phyloP scores from a whole-genome alignment of 2,329 filamentous ascomycete genomes.

The Didymella pomorum region DNA sequence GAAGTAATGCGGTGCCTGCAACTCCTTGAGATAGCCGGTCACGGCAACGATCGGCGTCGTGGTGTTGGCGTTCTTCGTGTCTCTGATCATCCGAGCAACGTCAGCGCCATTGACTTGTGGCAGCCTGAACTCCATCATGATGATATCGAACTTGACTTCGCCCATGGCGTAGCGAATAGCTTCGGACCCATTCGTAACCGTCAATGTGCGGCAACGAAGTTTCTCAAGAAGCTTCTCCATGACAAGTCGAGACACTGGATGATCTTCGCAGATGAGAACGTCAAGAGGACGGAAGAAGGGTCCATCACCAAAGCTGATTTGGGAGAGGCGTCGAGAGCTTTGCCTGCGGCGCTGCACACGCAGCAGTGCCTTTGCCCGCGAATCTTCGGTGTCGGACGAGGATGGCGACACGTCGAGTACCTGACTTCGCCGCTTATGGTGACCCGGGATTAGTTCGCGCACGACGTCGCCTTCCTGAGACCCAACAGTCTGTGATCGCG shows the following conservation, averaged over 20 bases:
- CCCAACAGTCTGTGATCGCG: constrained; percentile 89
- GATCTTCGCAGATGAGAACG: constrained; percentile 95
- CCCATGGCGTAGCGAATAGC: constrained; percentile 93
- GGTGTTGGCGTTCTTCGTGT: constrained; percentile 93
- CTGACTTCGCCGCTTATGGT: constrained; percentile 91
- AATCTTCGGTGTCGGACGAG: constrained; percentile 95
- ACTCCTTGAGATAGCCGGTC: constrained; percentile 96
- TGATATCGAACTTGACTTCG: constrained; percentile 98
- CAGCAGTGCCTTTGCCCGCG: constrained; percentile 86
- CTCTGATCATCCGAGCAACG: constrained; percentile 95
- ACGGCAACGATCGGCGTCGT: constrained; percentile 96
- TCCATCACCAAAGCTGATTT: constrained; percentile 83
- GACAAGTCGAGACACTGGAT: constrained; percentile 95
- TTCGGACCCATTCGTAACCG: constrained; percentile 87
- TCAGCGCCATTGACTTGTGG: constrained; percentile 95
- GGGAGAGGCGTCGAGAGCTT: constrained; percentile 91
- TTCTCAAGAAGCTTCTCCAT: constrained; percentile 99
- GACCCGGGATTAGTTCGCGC: constrained; percentile 68
- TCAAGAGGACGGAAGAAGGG: constrained; percentile 91
- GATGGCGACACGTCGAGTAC: constrained; percentile 97
- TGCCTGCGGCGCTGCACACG: constrained; percentile 94
- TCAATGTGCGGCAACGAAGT: constrained; percentile 90
- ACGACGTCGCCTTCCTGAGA: constrained; percentile 90
- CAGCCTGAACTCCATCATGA: constrained; percentile 96
- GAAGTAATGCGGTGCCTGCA: constrained; percentile 94